Evolutionary conservation across 805 yeast genomes (phyloP), one percentile per base, ranked within the genome.

Genomic region (Candida krabiensis): DNA sequence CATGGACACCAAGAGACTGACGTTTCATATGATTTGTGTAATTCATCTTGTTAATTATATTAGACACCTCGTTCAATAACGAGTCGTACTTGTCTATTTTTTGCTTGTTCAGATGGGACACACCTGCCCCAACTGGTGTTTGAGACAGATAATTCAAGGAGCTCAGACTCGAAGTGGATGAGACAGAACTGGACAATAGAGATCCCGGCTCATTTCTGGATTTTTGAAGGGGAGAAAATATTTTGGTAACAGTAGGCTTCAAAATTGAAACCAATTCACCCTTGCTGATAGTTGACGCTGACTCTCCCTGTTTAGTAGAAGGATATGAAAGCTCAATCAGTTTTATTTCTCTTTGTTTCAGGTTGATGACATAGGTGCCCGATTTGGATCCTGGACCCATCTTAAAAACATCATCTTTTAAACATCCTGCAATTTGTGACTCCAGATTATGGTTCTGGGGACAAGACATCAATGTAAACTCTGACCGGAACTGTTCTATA

Each of bases 401-500:
- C 16, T 35, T 27, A 15, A 28, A 5, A 11, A 74, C 57, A 47
- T 77, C 81, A 43, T 71, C 71, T 40, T 64, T 70, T 77, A 77
- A 70, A 7, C 76, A 56, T 19, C 58, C 63, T 33, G 63, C 52
- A 14, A 76, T 67, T 33, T 64, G 69, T 5, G 58, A 53, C 42
- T 75, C 80, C 23, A 73, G 56, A 41, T 68, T 66, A 15, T 69
- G 64, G 33, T 64, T 64, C 11, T 63, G 60, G 0, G 79, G 75
- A 46, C 81, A 77, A 21, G 79, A 67, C 61, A 73, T 77, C 19
- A 77, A 43, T 11, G 62, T 55, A 47, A 70, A 77, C 46, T 76
- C 81, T 0, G 79, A 75, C 28, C 79, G 54, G 45, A 66, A 77
- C 41, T 73, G 76, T 19, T 75, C 77, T 4, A 69, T 56, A 47